Conservation (phyloP, 2,329 filamentous ascomycete species). For the Nemania bipapillata region DNA sequence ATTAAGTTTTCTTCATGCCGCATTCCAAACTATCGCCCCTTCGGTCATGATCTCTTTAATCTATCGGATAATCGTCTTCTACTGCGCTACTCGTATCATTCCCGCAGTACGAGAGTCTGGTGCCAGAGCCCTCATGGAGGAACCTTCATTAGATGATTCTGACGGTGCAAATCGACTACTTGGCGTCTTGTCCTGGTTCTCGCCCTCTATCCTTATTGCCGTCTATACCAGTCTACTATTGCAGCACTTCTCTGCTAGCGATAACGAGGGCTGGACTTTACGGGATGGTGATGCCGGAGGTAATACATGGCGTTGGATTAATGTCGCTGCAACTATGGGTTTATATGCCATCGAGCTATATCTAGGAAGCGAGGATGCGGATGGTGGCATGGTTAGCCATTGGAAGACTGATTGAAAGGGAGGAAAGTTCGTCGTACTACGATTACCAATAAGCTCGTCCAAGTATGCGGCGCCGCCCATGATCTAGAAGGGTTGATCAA, state of each 20-base stretch:
- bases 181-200: constrained; percentile 90
- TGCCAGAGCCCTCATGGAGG: constrained; percentile 82
- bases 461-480: constrained; percentile 15
- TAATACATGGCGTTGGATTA: constrained; percentile 93
- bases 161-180: constrained; percentile 84
- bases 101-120: constrained; percentile 90
- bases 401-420: constrained; percentile 84
- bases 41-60: constrained; percentile 94
- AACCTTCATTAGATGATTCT: constrained; percentile 84
- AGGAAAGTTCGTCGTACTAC: not conserved
- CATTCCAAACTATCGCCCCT: constrained; percentile 93
- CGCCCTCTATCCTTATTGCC: constrained; percentile 90
- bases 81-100: constrained; percentile 94
- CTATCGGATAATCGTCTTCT: constrained; percentile 94
- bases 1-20: constrained; percentile 86
- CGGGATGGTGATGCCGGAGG: constrained; percentile 84
- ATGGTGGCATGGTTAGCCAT: constrained; percentile 77
- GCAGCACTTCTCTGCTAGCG: constrained; percentile 89
- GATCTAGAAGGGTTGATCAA: not conserved
- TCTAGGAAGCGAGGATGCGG: constrained; percentile 82
- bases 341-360: constrained; percentile 92
- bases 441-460: constrained; percentile 27
- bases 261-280: constrained; percentile 82
- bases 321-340: constrained; percentile 86
- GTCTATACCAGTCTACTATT: constrained; percentile 95